Percentiles rank a stretch among this genome's conserved stretches.
phyloP scores from a whole-genome alignment of 2,329 filamentous ascomycete genomes.

The Fusarium subtropicale region DNA sequence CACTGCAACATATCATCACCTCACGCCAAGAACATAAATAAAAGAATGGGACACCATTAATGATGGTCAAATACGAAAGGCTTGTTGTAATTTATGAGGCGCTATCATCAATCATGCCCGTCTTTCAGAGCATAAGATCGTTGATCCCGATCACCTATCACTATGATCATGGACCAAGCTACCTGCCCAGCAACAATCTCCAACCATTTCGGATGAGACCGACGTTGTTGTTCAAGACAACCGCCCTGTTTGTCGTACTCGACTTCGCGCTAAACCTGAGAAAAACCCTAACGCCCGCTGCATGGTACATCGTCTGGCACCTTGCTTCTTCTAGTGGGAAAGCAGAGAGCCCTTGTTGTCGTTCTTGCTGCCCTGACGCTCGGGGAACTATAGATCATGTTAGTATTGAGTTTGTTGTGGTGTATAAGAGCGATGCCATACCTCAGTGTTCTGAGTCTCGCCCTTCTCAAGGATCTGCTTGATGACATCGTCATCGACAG shows the following conservation, averaged over 20 bases:
- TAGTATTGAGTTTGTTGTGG: neutral
- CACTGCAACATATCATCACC: neutral
- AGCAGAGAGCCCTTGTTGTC: constrained; percentile 61
- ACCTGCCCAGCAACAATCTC: constrained; percentile 14
- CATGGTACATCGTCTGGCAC: constrained; percentile 7
- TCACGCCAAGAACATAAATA: neutral
- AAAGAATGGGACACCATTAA: neutral
- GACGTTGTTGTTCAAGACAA: constrained; percentile 14
- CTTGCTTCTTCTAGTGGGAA: constrained; percentile 53
- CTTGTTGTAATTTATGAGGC: constrained; percentile 25
- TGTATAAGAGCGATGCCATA: constrained; percentile 47
- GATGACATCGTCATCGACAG: constrained; percentile 82
- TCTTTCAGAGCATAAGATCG: constrained; percentile 35
- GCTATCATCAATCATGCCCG: constrained; percentile 39
- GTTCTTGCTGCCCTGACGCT: constrained; percentile 65
- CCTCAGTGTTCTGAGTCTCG: constrained; percentile 70
- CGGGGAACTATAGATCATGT: constrained; percentile 58
- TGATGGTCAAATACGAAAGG: constrained; percentile 21
- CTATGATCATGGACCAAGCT: constrained; percentile 12
- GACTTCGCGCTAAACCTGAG: constrained; percentile 3
- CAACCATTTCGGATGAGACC: constrained; percentile 28
- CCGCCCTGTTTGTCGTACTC: constrained; percentile 7
- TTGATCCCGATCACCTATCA: constrained; percentile 10
- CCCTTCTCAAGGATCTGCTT: constrained; percentile 84
- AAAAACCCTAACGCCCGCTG: constrained; percentile 24